phyloP scores from a whole-genome alignment of 805 yeast genomes.

The Huiozyma naganishii region DNA sequence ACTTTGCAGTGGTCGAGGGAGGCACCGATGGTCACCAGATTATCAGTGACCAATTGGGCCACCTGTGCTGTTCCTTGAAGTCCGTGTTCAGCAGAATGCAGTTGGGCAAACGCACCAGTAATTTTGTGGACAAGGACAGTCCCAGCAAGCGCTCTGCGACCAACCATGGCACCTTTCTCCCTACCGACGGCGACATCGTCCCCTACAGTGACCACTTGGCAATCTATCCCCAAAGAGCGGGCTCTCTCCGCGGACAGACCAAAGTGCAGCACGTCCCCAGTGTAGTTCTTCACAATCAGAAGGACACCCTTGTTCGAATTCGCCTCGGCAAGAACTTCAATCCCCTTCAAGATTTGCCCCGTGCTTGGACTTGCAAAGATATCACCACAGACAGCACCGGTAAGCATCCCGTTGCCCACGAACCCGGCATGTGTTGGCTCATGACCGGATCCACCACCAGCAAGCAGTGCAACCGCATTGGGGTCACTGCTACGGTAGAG shows the following conservation, averaged over 20 bases:
- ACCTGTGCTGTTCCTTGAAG: slow-evolving; percentile 44
- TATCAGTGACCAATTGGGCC: slow-evolving; percentile 52
- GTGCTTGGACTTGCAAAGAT: slow-evolving; percentile 95
- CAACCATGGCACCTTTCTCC: slow-evolving; percentile 81
- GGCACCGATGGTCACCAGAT: slow-evolving; percentile 78
- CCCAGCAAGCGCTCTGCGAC: slow-evolving; percentile 91
- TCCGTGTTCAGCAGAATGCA: slow-evolving; percentile 30
- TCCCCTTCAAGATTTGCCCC: slow-evolving; percentile 67
- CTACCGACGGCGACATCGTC: slow-evolving; percentile 95
- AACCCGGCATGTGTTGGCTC: slow-evolving; percentile 92
- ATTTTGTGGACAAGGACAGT: slow-evolving; percentile 79
- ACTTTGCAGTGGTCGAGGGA: slow-evolving; percentile 83
- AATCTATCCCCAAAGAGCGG: slow-evolving; percentile 59
- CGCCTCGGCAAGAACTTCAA: slow-evolving; percentile 29
- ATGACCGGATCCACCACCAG: slow-evolving; percentile 96
- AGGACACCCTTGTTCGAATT: slow-evolving; percentile 43
- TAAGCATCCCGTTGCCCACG: slow-evolving; percentile 73
- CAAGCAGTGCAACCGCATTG: slow-evolving; percentile 56
- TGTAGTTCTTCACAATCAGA: slow-evolving; percentile 79
- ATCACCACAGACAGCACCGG: slow-evolving; percentile 83
- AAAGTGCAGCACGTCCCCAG: slow-evolving; percentile 89
- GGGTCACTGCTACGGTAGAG: slow-evolving; percentile 27
- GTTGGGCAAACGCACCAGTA: slow-evolving; percentile 61
- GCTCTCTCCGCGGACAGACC: slow-evolving; percentile 88
- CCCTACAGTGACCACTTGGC: slow-evolving; percentile 67